Base-by-base conservation (phyloP, 768 basidiomycete species). In the Hirschioporus abietinus region DNA sequence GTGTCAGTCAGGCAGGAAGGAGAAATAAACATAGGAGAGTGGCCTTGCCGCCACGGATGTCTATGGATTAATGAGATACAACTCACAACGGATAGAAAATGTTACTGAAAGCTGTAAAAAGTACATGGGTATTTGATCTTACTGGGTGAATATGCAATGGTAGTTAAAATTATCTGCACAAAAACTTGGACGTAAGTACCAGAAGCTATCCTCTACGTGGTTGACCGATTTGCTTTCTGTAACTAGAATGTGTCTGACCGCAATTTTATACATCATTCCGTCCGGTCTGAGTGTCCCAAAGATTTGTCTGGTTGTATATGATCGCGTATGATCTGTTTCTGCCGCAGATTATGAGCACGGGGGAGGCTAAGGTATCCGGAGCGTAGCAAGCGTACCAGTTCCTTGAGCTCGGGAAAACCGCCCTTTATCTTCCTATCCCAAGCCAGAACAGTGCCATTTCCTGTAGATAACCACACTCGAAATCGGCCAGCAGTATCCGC, bases 371-470 rank as follows among this genome's bases (percentile, higher is more conserved):
- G 12, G 17, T 60, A 25, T 60, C 20, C 34, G 20, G 17, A 26
- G 61, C n/a, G 18, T 23, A n/a, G 9, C 10, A 62, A 7, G 79
- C 88, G 74, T 73, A 93, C 93, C 73, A 95, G 79, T 25, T 84
- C 80, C 76, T 94, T 96, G 68, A 95, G 79, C 77, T 97, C 96
- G 0, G 96, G 96, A 73, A 98, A 98, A 1, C 93, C 91, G 57
- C 92, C 93, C 74, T 96, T 92, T 25, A 86, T 78, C 73, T 98
- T 98, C 68, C 96, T 81, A 76, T 97, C 95, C 95, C 96, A 97
- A 18, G 93, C 73, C 67, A 95, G 76, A 60, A 76, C 68, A 30
- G 86, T 80, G 3, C 75, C 67, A 35, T 58, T 30, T 15, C 75
- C 79, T 3, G 76, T 70, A 24, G 80, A 83, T 36, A 97, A 76